Evolutionary conservation across 495 filamentous ascomycete genomes (phyloP).

Genomic region (Cairneyella variabilis): DNA sequence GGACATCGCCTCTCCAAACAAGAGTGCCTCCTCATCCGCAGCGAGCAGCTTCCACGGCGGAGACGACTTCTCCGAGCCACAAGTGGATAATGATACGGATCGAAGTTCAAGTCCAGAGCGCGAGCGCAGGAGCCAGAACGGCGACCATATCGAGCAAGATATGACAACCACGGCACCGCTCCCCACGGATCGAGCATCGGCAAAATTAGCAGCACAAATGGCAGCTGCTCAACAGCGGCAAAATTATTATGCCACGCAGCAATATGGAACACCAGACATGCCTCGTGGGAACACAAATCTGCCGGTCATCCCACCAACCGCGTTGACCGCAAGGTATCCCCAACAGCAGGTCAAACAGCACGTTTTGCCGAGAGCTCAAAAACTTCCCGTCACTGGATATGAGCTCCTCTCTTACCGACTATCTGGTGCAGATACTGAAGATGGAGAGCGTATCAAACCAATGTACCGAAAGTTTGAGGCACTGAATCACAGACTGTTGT

Average conservation of each 20-base stretch:
- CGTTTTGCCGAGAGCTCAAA: constrained; percentile 13
- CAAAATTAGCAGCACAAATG: constrained; percentile 27
- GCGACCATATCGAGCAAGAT: too few species aligned
- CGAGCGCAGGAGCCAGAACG: constrained; percentile 21
- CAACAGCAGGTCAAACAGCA: constrained; percentile 9
- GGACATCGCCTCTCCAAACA: not conserved
- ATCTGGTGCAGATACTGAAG: constrained; percentile 10
- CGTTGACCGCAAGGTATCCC: constrained; percentile 10
- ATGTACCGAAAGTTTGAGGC: constrained; percentile 84
- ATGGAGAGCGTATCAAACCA: constrained; percentile 45
- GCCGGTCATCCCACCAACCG: constrained; percentile 12
- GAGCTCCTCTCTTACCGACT: constrained; percentile 22
- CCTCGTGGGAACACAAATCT: constrained; percentile 8
- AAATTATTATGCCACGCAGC: constrained; percentile 17
- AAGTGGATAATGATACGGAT: constrained; percentile 37
- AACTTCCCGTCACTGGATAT: constrained; percentile 23
- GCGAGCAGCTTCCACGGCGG: constrained; percentile 32
- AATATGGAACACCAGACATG: constrained; percentile 20
- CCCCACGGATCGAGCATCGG: constrained; percentile 12
- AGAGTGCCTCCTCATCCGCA: constrained; percentile 29
- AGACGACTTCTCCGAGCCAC: constrained; percentile 28
- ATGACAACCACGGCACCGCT: not conserved
- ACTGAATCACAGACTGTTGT: constrained; percentile 78
- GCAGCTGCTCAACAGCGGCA: constrained; percentile 25
- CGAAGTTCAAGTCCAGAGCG: constrained; percentile 42